These are phyloP conservation scores for Crithidia thermophila DNA, from an alignment of 208 protist genomes.

Conservation along the genomic window DNA sequence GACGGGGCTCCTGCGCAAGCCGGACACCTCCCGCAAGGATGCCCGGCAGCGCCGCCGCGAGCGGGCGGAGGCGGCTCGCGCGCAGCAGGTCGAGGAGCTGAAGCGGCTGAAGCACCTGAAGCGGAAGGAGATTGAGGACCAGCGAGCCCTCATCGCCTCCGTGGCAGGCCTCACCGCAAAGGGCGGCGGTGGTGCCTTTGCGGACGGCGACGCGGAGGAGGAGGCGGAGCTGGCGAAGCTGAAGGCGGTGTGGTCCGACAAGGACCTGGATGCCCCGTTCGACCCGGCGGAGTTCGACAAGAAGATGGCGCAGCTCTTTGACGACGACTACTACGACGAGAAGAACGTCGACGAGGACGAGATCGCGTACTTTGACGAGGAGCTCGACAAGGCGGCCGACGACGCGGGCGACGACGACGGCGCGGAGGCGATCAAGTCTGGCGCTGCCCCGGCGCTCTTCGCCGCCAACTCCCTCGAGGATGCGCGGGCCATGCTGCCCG, in stretches of 20 bases:
- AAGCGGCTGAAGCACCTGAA: conserved; percentile 92
- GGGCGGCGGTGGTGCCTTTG: background rate
- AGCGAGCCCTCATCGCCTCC: conserved; percentile 80
- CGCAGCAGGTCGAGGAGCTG: conserved; percentile 82
- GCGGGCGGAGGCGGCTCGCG: conserved; percentile 61
- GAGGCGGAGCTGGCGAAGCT: conserved; percentile 57
- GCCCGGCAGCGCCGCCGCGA: conserved; percentile 77
- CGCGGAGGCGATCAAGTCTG: conserved; percentile 25
- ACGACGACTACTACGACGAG: conserved; percentile 89
- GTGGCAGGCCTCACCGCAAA: conserved; percentile 34
- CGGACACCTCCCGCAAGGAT: conserved; percentile 75
- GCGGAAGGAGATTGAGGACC: conserved; percentile 86
- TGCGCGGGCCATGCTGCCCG: conserved; percentile 35
- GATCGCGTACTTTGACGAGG: conserved; percentile 85
- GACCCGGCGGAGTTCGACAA: conserved; percentile 86
- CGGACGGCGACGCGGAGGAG: conserved; percentile 47
- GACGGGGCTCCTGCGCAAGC: conserved; percentile 73
- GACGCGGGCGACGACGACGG: conserved; percentile 25
- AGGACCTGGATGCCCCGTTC: conserved; percentile 84
- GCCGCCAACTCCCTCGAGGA: conserved; percentile 62
- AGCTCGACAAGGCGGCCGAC: conserved; percentile 55
- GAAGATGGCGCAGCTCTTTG: conserved; percentile 88
- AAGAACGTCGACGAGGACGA: conserved; percentile 87
- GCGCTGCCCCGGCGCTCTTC: conserved; percentile 53
- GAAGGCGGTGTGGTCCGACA: conserved; percentile 74